Conservation (phyloP, 2,329 filamentous ascomycete species). For the Pleoardoris graminearum region DNA sequence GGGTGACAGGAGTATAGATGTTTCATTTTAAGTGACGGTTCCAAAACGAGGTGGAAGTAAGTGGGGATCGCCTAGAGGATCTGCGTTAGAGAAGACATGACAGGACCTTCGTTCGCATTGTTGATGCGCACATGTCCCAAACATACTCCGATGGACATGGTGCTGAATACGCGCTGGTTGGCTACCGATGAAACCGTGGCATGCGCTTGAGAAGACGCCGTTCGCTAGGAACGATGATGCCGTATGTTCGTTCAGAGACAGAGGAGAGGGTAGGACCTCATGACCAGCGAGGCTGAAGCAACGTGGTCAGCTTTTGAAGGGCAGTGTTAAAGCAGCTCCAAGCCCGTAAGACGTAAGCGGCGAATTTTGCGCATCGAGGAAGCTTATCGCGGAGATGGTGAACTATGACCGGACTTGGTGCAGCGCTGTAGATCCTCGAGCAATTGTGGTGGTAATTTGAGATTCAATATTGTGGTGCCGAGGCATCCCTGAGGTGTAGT, state of each 20-base stretch:
- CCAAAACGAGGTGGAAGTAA: constrained; percentile 3
- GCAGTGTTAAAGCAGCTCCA: too few species aligned
- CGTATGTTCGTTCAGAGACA: neutral
- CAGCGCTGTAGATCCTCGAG: neutral
- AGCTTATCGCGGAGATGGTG: constrained; percentile 1
- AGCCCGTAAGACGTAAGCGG: constrained; percentile 6
- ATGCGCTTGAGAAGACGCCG: neutral
- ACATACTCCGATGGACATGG: neutral
- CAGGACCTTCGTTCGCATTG: constrained; percentile 3
- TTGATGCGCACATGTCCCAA: constrained; percentile 4
- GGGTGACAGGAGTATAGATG: neutral
- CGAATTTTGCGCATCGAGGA: constrained; percentile 4
- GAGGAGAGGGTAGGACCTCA: neutral
- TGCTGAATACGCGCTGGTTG: neutral
- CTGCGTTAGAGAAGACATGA: constrained; percentile 5
- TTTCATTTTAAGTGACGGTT: constrained; percentile 12
- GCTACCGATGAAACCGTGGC: neutral
- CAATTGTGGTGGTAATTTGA: constrained; percentile 1
- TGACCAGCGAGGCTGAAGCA: constrained; percentile 5
- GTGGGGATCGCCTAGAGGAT: neutral
- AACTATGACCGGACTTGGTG: constrained; percentile 3
- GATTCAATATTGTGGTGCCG: neutral
- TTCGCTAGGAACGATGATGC: neutral
- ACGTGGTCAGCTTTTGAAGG: neutral
- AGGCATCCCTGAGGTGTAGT: neutral